These are phyloP conservation scores for Fusarium sp. DNA, from an alignment of 2,329 filamentous ascomycete genomes.

Conservation along the genomic window DNA sequence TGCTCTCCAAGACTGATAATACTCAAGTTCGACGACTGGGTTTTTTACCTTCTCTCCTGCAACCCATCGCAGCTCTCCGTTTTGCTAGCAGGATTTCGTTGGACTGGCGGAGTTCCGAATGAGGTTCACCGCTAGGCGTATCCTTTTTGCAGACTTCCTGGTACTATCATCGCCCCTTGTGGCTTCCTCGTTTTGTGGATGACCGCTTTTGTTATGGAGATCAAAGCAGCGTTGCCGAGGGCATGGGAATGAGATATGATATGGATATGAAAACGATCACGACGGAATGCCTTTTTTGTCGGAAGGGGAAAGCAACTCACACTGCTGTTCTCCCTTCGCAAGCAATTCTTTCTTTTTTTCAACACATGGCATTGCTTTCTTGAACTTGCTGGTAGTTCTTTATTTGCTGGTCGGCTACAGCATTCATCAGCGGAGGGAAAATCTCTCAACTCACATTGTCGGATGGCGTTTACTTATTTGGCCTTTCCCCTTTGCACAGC, in stretches of 20 bases:
- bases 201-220: constrained; percentile 21
- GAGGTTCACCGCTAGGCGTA: constrained; percentile 14
- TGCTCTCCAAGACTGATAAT: constrained; percentile 51
- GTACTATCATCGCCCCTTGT: constrained; percentile 1
- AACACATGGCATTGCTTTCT: constrained; percentile 14
- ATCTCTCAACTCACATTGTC: constrained; percentile 23
- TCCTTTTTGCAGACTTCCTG: constrained; percentile 7
- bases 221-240: constrained; percentile 46
- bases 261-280: constrained; percentile 33
- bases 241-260: constrained; percentile 43
- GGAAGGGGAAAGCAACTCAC: background rate
- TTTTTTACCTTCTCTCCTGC: constrained; percentile 58
- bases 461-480: constrained; percentile 9
- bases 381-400: background rate
- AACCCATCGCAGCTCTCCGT: constrained; percentile 60
- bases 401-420: constrained; percentile 4
- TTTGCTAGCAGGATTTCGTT: constrained; percentile 57
- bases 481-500: constrained; percentile 39
- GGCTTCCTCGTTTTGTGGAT: constrained; percentile 6
- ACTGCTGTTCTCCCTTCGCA: background rate
- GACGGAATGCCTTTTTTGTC: constrained; percentile 25
- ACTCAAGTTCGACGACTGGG: constrained; percentile 59
- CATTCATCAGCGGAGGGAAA: constrained; percentile 21
- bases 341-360: constrained; percentile 6
- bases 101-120: constrained; percentile 50